Evolutionary conservation across 345 rosid genomes (phyloP).

Genomic region (Carallia brachiata): DNA sequence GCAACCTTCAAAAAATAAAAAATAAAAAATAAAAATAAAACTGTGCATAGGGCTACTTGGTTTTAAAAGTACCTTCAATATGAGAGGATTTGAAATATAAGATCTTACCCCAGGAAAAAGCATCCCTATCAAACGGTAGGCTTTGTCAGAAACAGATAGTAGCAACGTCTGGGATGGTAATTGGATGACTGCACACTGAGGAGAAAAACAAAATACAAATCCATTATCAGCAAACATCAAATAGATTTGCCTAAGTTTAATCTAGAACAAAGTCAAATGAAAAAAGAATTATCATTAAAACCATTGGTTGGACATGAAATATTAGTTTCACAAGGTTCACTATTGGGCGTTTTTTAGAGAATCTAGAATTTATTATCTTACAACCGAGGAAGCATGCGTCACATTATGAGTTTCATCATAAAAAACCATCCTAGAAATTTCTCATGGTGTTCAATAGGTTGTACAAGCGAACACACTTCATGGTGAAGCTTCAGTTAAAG

Average conservation of each 20-base stretch:
- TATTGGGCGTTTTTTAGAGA: neutral
- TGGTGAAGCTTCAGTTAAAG: too few species aligned
- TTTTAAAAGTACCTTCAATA: neutral
- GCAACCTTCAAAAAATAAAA: neutral
- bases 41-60: neutral
- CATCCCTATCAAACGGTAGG: conserved; percentile 94
- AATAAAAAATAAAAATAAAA: neutral
- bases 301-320: neutral
- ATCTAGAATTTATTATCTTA: neutral
- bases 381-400: too few species aligned
- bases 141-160: conserved; percentile 92
- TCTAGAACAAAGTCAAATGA: neutral
- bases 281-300: neutral
- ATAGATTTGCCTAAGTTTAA: neutral
- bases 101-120: conserved; percentile 92
- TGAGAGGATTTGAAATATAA: neutral
- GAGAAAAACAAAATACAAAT: conserved; percentile 2
- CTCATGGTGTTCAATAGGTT: too few species aligned
- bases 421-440: too few species aligned
- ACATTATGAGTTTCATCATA: too few species aligned
- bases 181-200: conserved; percentile 95
- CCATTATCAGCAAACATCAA: conserved; percentile 20
- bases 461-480: too few species aligned
- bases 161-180: conserved; percentile 89
- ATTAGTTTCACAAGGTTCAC: neutral